Conservation (phyloP, 257 asterid species). For the Solanum habrochaites region DNA sequence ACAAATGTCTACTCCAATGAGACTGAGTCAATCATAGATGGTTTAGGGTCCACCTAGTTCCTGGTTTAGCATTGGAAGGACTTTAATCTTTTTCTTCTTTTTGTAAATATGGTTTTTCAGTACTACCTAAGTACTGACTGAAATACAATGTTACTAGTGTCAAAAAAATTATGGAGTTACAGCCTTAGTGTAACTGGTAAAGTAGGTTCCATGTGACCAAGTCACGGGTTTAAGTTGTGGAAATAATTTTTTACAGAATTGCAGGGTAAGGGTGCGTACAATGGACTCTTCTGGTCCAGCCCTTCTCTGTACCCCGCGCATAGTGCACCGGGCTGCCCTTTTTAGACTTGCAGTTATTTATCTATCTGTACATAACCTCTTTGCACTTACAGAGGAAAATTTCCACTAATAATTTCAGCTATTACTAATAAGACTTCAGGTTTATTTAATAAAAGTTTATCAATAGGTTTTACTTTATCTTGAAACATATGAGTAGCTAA, state of each 20-base stretch:
- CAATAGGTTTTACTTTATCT: neutral
- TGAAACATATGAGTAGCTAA: neutral
- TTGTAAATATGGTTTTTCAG: too few species aligned
- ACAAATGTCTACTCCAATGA: too few species aligned
- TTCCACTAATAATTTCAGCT: neutral
- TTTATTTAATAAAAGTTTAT: neutral
- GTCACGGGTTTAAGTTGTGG: neutral
- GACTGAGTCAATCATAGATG: too few species aligned
- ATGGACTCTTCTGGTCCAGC: neutral
- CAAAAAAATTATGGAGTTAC: too few species aligned
- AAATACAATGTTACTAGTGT: too few species aligned
- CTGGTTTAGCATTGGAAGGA: too few species aligned
- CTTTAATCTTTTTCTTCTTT: too few species aligned
- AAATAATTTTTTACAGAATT: neutral
- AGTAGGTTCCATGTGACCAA: neutral
- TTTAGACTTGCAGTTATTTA: neutral
- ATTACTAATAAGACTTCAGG: neutral
- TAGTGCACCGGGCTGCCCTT: neutral
- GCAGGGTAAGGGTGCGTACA: neutral
- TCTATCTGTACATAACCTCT: neutral
- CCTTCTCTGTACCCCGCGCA: neutral
- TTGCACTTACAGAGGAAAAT: neutral
- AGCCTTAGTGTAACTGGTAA: neutral
- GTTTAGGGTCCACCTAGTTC: too few species aligned
- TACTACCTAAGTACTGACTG: too few species aligned